These are phyloP conservation scores for Plasmodium chabaudi DNA, from an alignment of 169 alveolate species.

Conservation along the genomic window DNA sequence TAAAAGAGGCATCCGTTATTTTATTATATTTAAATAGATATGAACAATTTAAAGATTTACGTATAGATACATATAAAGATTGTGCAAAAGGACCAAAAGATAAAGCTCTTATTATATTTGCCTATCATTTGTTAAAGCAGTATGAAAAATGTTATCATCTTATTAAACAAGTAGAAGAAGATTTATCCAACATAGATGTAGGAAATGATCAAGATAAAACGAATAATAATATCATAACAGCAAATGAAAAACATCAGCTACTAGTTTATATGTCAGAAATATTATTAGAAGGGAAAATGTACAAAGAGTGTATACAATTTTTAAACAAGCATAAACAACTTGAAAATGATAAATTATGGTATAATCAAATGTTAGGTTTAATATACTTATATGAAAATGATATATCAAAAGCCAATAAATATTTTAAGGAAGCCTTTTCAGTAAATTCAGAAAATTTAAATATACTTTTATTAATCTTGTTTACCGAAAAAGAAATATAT, in stretches of 20 bases:
- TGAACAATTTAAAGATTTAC: slow-evolving; percentile 59
- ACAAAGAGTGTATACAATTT: slow-evolving; percentile 29
- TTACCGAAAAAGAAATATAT: slow-evolving; percentile 18
- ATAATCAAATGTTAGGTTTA: slow-evolving; percentile 46
- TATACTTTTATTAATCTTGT: slow-evolving; percentile 35
- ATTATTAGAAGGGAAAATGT: slow-evolving; percentile 63
- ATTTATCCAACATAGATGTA: not conserved
- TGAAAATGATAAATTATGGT: slow-evolving; percentile 42
- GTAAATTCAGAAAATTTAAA: slow-evolving; percentile 54
- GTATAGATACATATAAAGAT: slow-evolving; percentile 62
- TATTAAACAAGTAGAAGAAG: slow-evolving; percentile 52
- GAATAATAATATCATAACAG: slow-evolving; percentile 3
- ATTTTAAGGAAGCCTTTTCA: slow-evolving; percentile 60
- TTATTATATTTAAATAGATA: slow-evolving; percentile 45
- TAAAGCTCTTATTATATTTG: slow-evolving; percentile 55
- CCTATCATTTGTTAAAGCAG: slow-evolving; percentile 34
- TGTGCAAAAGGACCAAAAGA: slow-evolving; percentile 26
- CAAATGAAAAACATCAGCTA: slow-evolving; percentile 42
- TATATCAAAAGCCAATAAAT: slow-evolving; percentile 30
- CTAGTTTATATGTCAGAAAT: slow-evolving; percentile 48
- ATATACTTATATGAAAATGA: slow-evolving; percentile 31
- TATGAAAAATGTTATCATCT: slow-evolving; percentile 53
- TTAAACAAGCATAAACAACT: slow-evolving; percentile 10
- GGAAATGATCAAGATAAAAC: too few species aligned
- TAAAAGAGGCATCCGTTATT: slow-evolving; percentile 54